Base-by-base conservation (phyloP, 805 yeast genomes). In the Kuraishia borneana region DNA sequence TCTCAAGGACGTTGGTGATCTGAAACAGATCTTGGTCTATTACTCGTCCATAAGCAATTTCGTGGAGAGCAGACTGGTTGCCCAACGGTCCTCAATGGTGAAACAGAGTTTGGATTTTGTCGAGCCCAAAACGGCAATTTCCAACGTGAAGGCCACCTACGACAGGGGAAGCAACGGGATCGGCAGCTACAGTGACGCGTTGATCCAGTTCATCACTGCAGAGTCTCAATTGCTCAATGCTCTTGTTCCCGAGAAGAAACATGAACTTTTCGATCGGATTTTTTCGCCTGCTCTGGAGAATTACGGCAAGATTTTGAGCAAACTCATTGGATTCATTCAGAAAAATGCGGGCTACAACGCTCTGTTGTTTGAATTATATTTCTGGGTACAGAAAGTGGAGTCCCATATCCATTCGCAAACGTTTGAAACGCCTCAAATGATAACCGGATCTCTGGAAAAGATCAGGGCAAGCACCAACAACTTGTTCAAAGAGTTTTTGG, bases 101-200 rank as follows among this genome's bases (percentile, higher is more conserved):
- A 39, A 51, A 3, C 66, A 60, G 20, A 58, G 62, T 29, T 51
- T 77, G 51, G 65, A 60, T 5, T 60, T 62, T 9, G 40, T 68
- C 26, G 74, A 67, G 31, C 62, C 69, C 1, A 68, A 72, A 14
- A 59, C 59, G 42, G 63, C 65, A 26, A 47, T 50, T 20, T 54
- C 54, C 31, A 48, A 43, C 39, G 54, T 50, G 28, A 65, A 59
- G 39, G 63, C 58, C 8, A 80, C 73, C 1, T 82, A 70, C 52
- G 76, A 70, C 48, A 72, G 64, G 49, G 83, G 76, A 3, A 65
- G 69, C 33, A 74, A 68, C 51, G 81, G 84, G 6, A 65, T 81
- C 22, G 58, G 56, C 7, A 53, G 53, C 30, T 78, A 73, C 48
- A 64, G 73, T 7, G 70, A 66, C 29, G 78, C 75, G 2, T 47